These are phyloP conservation scores for Saksenaea vasiformis DNA, from an alignment of 371 early-diverging fungal species.

Conservation along the genomic window DNA sequence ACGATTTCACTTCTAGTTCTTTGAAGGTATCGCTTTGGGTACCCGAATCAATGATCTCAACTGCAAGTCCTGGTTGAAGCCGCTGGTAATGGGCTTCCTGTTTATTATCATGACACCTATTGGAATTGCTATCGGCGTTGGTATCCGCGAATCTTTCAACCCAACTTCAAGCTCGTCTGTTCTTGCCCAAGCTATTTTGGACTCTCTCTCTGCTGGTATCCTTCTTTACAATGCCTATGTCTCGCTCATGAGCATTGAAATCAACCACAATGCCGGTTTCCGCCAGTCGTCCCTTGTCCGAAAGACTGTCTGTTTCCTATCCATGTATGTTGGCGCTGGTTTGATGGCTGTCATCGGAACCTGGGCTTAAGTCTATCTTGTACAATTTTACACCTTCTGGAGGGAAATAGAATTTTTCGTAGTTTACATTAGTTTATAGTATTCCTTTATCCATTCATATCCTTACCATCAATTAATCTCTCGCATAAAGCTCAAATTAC, in stretches of 20 bases:
- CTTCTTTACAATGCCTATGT: constrained; percentile 77
- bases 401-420: too few species aligned
- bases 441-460: too few species aligned
- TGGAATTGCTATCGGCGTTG: constrained; percentile 79
- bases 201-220: constrained; percentile 80
- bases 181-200: constrained; percentile 73
- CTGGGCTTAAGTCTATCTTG: constrained; percentile 52
- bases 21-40: constrained; percentile 88
- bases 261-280: constrained; percentile 59
- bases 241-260: constrained; percentile 73
- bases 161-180: constrained; percentile 56
- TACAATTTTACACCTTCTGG: too few species aligned
- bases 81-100: constrained; percentile 39
- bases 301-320: constrained; percentile 52
- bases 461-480: too few species aligned
- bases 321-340: constrained; percentile 65
- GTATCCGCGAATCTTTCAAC: constrained; percentile 59
- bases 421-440: too few species aligned
- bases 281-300: constrained; percentile 30
- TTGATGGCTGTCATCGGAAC: constrained; percentile 72
- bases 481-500: too few species aligned
- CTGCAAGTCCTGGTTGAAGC: constrained; percentile 45
- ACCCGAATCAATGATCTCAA: constrained; percentile 71
- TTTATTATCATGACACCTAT: constrained; percentile 71
- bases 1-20: constrained; percentile 60